These are phyloP conservation scores for Didymosphaeria variabile DNA, from an alignment of 2,329 filamentous ascomycete genomes.

Conservation along the genomic window DNA sequence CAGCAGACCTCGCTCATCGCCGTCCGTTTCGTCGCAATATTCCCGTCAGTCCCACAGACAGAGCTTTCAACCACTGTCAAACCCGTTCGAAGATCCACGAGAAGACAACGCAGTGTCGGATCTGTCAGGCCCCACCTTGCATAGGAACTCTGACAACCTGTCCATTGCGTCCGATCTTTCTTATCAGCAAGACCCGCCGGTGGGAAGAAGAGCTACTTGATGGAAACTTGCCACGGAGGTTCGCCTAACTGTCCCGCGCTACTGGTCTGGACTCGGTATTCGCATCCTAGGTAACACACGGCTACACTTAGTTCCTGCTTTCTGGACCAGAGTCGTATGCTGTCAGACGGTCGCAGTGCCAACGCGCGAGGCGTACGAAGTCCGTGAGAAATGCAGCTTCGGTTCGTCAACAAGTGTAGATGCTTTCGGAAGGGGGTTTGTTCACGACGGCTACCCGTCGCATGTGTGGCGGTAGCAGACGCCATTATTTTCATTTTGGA, in stretches of 20 bases:
- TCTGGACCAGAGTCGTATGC: neutral
- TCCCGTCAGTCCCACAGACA: constrained; percentile 24
- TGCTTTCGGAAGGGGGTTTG: constrained; percentile 1
- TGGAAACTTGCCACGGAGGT: neutral
- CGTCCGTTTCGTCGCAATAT: constrained; percentile 22
- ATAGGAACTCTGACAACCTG: constrained; percentile 32
- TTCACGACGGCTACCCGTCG: neutral
- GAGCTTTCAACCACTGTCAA: constrained; percentile 28
- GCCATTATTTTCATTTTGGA: neutral
- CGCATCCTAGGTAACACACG: neutral
- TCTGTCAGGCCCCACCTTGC: constrained; percentile 32
- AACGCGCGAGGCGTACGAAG: constrained; percentile 10
- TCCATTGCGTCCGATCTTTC: constrained; percentile 45
- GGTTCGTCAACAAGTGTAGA: neutral
- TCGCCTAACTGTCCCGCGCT: neutral
- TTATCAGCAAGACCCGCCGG: constrained; percentile 41
- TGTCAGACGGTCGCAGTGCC: neutral
- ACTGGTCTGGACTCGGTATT: neutral
- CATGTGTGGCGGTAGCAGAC: neutral
- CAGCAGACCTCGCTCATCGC: constrained; percentile 26
- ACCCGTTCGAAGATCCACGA: constrained; percentile 46
- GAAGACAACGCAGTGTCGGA: constrained; percentile 42
- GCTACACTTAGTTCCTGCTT: neutral
- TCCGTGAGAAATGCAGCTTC: neutral
- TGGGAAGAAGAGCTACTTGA: constrained; percentile 26